A percentile compares a stretch with the other conserved stretches of the same genome.
Evolutionary conservation across 495 filamentous ascomycete species (phyloP).

Genomic region (Neurospora sp.): DNA sequence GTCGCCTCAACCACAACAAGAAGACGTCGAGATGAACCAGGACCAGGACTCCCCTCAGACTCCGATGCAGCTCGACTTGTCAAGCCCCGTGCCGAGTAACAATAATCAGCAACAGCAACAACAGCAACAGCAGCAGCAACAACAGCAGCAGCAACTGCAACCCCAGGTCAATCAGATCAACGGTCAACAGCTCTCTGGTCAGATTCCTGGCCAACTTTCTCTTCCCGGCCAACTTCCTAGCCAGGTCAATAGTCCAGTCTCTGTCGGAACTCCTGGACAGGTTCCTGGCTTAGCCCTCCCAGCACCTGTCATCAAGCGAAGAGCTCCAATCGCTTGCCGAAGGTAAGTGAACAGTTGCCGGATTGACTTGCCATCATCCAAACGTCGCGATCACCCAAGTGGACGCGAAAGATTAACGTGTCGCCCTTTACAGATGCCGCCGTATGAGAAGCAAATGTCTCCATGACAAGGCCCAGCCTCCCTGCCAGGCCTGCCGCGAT

Average conservation of each 20-base stretch:
- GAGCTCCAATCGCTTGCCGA: conserved; percentile 40
- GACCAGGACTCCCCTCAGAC: background rate
- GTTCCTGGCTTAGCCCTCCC: conserved; percentile 1
- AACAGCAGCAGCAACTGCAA: background rate
- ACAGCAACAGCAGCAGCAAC: conserved; percentile 2
- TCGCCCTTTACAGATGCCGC: conserved; percentile 29
- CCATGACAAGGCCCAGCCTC: conserved; percentile 32
- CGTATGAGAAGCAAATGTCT: conserved; percentile 41
- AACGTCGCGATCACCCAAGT: background rate
- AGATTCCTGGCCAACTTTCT: background rate
- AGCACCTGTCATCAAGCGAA: conserved; percentile 25
- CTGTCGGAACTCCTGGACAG: background rate
- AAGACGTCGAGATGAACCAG: background rate
- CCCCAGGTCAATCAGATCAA: background rate
- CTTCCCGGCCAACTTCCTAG: background rate
- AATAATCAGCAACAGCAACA: background rate
- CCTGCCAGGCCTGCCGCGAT: conserved; percentile 33
- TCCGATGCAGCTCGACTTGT: background rate
- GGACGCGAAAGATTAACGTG: background rate
- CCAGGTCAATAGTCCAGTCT: background rate
- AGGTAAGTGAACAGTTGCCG: conserved; percentile 26
- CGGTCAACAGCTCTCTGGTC: background rate
- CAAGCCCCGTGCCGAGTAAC: background rate
- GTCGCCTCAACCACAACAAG: conserved; percentile 5
- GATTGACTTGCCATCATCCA: background rate